Conservation (phyloP, 1,284 basidiomycete genomes). For the Trametes pubescens region DNA sequence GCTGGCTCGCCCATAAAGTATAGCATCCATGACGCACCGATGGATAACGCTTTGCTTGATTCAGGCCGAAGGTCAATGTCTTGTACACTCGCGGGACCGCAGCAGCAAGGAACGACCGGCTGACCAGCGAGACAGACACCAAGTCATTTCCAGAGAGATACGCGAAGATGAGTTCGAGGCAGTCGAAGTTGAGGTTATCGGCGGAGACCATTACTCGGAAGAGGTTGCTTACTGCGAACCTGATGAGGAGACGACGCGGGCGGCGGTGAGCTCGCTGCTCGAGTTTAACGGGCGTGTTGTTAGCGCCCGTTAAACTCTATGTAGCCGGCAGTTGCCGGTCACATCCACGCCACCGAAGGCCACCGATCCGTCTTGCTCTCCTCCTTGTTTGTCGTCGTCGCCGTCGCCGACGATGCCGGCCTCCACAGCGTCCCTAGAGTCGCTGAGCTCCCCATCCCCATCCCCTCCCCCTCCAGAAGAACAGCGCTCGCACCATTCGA, state of each 20-base stretch:
- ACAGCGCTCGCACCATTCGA: slow-evolving; percentile 20
- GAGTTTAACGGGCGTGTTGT: too few relatives aligned
- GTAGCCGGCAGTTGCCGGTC: too few relatives aligned
- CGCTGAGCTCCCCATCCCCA: slow-evolving; percentile 69
- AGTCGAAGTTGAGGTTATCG: slow-evolving; percentile 74
- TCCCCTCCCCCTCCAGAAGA: slow-evolving; percentile 47
- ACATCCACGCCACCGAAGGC: too few relatives aligned
- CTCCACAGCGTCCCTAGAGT: slow-evolving; percentile 65
- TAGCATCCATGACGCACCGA: slow-evolving; percentile 42
- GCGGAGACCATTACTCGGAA: slow-evolving; percentile 60
- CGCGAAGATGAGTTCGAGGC: slow-evolving; percentile 68
- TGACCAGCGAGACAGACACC: slow-evolving; percentile 65
- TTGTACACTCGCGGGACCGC: slow-evolving; percentile 69
- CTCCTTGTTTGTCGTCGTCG: slow-evolving; percentile 31
- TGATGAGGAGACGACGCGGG: too few relatives aligned
- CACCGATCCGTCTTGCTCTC: too few relatives aligned
- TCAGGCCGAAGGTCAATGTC: slow-evolving; percentile 58
- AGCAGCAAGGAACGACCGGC: slow-evolving; percentile 65
- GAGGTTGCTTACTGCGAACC: not conserved
- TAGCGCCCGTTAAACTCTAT: too few relatives aligned
- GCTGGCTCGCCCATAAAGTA: not conserved
- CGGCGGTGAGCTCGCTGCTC: too few relatives aligned
- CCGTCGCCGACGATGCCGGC: slow-evolving; percentile 55
- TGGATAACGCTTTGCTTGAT: slow-evolving; percentile 64
- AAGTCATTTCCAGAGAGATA: slow-evolving; percentile 63